Percentiles rank a stretch among this genome's conserved stretches.
Evolutionary conservation across 1,284 basidiomycete species (phyloP).

Genomic region (Ustilago curta): DNA sequence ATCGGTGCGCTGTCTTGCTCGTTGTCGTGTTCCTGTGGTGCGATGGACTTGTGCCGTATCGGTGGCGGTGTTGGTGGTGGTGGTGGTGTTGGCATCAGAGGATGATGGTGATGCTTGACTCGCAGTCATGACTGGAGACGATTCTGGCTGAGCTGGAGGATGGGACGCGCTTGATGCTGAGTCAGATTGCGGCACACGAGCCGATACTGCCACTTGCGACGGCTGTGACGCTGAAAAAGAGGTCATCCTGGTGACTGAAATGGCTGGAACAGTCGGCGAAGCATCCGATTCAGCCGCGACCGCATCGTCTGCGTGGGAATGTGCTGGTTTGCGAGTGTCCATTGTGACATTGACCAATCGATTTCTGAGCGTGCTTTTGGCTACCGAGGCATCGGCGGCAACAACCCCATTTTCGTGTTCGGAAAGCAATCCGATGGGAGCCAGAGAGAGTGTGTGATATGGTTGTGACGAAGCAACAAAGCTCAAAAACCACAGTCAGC

Average conservation of each 20-base stretch:
- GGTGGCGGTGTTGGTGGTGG: neutral
- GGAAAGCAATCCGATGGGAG: neutral
- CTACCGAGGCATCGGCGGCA: conserved; percentile 3
- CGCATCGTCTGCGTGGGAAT: neutral
- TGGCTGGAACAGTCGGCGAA: conserved; percentile 6
- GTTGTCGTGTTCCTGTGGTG: conserved; percentile 9
- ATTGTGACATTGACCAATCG: neutral
- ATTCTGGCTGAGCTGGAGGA: conserved; percentile 1
- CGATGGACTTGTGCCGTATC: neutral
- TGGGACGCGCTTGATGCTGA: neutral
- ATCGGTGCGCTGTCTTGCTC: conserved; percentile 10
- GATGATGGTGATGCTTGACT: conserved; percentile 8
- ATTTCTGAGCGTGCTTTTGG: neutral
- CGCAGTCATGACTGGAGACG: neutral
- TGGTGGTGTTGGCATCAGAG: conserved; percentile 1
- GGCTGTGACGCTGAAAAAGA: conserved; percentile 7
- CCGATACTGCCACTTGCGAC: neutral
- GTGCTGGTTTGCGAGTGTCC: conserved; percentile 9
- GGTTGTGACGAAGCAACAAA: neutral
- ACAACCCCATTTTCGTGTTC: neutral
- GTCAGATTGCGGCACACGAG: neutral
- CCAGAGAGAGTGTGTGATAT: no score
- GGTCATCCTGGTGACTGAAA: conserved; percentile 16
- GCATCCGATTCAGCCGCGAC: conserved; percentile 5
- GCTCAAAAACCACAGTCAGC: neutral